A percentile compares a stretch with the other conserved stretches of the same genome.
Evolutionary conservation across 805 yeast species (phyloP).

Genomic region (Metschnikowia dekortorum): DNA sequence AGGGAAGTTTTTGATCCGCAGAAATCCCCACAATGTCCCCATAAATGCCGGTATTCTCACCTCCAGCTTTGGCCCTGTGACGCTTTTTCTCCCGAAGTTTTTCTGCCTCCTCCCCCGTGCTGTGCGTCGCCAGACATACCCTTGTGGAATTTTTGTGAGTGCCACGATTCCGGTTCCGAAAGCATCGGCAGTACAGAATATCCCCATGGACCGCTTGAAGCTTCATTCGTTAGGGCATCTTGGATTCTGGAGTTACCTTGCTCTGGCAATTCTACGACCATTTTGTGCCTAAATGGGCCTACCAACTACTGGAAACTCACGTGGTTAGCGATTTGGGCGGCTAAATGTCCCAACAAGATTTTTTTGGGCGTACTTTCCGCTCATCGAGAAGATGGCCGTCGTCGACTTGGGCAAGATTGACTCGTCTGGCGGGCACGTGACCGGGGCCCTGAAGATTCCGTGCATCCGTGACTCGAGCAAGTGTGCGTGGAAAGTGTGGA

Average conservation of each 20-base stretch:
- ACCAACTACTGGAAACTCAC: constrained; percentile 16
- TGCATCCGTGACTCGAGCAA: too few species aligned
- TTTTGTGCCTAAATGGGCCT: constrained; percentile 17
- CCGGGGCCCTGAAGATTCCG: too few species aligned
- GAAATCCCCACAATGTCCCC: constrained; percentile 15
- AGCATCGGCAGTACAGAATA: constrained; percentile 9
- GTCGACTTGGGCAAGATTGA: neutral
- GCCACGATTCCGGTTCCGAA: constrained; percentile 16
- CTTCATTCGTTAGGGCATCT: constrained; percentile 7
- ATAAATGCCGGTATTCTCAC: constrained; percentile 18
- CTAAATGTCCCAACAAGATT: constrained; percentile 14
- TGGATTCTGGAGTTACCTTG: constrained; percentile 14
- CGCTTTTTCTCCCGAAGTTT: neutral
- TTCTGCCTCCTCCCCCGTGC: constrained; percentile 20
- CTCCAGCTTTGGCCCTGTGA: constrained; percentile 6
- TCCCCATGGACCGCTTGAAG: constrained; percentile 2
- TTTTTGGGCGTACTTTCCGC: constrained; percentile 7
- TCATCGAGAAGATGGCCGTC: neutral
- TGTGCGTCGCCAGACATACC: constrained; percentile 25
- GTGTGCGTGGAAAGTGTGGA: too few species aligned
- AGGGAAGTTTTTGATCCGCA: constrained; percentile 6
- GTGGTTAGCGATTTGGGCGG: constrained; percentile 11
- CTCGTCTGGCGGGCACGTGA: neutral
- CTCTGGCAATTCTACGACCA: constrained; percentile 14
- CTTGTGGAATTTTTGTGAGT: constrained; percentile 23